A percentile compares a stretch with the other conserved stretches of the same genome.
These are phyloP conservation scores for Backusella luteola DNA, from an alignment of 192 early-diverging fungal genomes.

Conservation along the genomic window DNA sequence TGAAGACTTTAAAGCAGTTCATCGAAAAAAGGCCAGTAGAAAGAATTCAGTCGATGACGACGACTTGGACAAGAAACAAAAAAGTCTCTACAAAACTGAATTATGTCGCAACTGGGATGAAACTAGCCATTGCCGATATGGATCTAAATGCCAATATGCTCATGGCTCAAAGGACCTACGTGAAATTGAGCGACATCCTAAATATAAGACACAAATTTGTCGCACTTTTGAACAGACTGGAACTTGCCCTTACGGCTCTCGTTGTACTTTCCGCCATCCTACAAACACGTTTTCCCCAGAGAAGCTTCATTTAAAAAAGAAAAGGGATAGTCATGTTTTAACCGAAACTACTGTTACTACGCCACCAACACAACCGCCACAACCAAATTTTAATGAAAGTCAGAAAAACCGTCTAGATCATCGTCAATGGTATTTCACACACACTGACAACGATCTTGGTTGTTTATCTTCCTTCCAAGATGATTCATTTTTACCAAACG, in stretches of 20 bases:
- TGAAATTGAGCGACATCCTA: conserved; percentile 78
- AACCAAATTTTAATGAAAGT: neutral
- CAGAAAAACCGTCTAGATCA: neutral
- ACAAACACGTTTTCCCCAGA: neutral
- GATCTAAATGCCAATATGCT: conserved; percentile 94
- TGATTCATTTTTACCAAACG: conserved; percentile 14
- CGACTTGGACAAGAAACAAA: neutral
- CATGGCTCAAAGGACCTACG: conserved; percentile 82
- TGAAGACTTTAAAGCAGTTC: neutral
- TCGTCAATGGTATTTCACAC: neutral
- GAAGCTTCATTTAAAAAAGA: neutral
- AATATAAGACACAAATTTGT: conserved; percentile 96
- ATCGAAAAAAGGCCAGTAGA: neutral
- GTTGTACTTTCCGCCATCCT: conserved; percentile 92
- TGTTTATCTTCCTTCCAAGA: neutral
- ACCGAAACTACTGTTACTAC: neutral
- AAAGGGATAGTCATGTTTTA: neutral
- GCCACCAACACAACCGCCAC: neutral
- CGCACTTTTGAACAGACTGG: conserved; percentile 86
- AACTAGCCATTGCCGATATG: conserved; percentile 64
- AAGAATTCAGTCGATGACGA: neutral
- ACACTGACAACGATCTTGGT: neutral
- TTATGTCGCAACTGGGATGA: conserved; percentile 49
- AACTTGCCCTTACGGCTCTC: conserved; percentile 88
- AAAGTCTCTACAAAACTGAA: conserved; percentile 49